Conservation (phyloP, 805 yeast species). For the Wickerhamomyces strasburgensis region DNA sequence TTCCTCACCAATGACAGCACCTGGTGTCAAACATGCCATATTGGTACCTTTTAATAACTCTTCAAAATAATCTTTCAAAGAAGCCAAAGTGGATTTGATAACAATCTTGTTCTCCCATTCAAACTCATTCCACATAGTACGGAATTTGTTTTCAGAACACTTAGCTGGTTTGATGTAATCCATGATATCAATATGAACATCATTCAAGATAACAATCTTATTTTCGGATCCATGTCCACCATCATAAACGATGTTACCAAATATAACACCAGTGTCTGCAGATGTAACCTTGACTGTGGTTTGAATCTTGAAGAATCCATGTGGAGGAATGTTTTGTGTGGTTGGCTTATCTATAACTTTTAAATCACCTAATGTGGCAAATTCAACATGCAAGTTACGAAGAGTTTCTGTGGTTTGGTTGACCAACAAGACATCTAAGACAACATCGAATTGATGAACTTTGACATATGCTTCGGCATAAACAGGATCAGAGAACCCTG, state of each 20-base stretch:
- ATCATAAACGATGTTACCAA: conserved; percentile 95
- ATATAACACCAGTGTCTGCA: conserved; percentile 96
- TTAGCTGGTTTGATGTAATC: conserved; percentile 96
- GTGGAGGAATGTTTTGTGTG: conserved; percentile 91
- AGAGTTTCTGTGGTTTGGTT: conserved; percentile 91
- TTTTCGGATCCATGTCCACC: conserved; percentile 90
- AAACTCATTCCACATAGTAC: conserved; percentile 98
- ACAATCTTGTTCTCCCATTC: conserved; percentile 99
- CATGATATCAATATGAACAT: conserved; percentile 93
- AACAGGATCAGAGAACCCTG: conserved; percentile 98
- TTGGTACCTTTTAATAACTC: conserved; percentile 77
- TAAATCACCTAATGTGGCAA: conserved; percentile 93
- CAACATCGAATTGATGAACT: conserved; percentile 95
- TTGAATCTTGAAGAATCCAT: conserved; percentile 87
- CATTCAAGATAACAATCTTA: conserved; percentile 86
- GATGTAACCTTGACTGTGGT: conserved; percentile 91
- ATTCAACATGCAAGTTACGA: conserved; percentile 87
- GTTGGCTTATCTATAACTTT: conserved; percentile 91
- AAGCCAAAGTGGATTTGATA: conserved; percentile 61
- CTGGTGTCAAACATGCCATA: conserved; percentile 91
- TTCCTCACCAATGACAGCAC: conserved; percentile 83
- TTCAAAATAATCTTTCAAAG: conserved; percentile 74
- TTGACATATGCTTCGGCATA: conserved; percentile 96
- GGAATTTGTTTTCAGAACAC: conserved; percentile 83
- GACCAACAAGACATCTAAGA: conserved; percentile 86